These are phyloP conservation scores for Talaromyces sp. DNA, from an alignment of 2,329 filamentous ascomycete species.

Conservation along the genomic window DNA sequence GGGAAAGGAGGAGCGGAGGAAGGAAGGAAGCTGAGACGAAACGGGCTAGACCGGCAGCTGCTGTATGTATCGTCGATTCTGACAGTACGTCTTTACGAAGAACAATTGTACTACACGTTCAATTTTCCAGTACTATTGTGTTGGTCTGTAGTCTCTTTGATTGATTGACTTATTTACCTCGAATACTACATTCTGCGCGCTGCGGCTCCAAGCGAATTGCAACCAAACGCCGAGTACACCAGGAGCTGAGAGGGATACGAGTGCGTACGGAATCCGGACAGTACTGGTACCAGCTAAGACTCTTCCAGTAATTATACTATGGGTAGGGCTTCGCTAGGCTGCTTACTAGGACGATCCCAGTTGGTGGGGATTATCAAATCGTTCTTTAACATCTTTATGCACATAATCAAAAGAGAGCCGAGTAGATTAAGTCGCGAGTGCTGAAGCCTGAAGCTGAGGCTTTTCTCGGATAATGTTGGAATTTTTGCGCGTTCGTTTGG, in stretches of 20 bases:
- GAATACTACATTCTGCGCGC: neutral
- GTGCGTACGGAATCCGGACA: neutral
- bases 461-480: neutral
- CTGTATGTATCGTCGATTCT: neutral
- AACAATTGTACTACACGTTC: neutral
- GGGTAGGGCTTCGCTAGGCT: constrained; percentile 8
- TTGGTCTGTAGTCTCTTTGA: too few species aligned
- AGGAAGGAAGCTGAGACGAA: constrained; percentile 13
- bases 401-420: neutral
- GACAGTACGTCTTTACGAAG: neutral
- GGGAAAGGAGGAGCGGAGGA: constrained; percentile 14
- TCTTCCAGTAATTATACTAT: constrained; percentile 8
- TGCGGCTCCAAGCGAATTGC: neutral
- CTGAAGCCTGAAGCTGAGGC: neutral
- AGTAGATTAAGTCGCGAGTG: neutral
- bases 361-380: constrained; percentile 1
- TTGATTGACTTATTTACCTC: neutral
- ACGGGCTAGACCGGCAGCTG: constrained; percentile 4
- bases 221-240: neutral
- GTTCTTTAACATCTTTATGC: constrained; percentile 1
- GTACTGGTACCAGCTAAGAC: neutral
- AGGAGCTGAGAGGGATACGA: neutral
- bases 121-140: neutral
- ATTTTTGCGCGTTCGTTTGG: neutral
- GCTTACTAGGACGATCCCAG: neutral